A percentile compares a stretch with the other conserved stretches of the same genome.
These are phyloP conservation scores for Calonectria pauciramosa DNA, from an alignment of 2,329 filamentous ascomycete species.

Conservation along the genomic window DNA sequence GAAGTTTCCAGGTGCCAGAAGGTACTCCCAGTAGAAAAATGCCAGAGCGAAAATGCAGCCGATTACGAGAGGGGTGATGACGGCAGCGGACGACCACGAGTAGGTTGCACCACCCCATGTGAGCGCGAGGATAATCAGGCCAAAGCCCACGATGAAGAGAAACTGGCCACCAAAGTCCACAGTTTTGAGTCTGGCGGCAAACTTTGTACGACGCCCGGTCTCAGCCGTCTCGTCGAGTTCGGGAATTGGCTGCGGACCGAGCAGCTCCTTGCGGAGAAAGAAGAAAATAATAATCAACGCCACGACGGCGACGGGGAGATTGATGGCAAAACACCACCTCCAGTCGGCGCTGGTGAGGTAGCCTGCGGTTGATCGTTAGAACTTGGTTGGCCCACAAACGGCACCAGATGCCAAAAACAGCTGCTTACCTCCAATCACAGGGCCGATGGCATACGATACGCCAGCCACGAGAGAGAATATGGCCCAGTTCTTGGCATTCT, in stretches of 20 bases:
- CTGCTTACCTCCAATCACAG: constrained; percentile 67
- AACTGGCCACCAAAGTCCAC: constrained; percentile 69
- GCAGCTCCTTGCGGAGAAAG: constrained; percentile 70
- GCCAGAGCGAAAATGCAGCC: constrained; percentile 56
- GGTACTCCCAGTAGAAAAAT: constrained; percentile 67
- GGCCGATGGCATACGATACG: constrained; percentile 71
- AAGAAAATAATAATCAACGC: constrained; percentile 68
- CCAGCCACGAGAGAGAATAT: constrained; percentile 73
- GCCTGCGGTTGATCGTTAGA: constrained; percentile 42
- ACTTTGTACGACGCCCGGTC: constrained; percentile 47
- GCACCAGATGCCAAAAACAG: background rate
- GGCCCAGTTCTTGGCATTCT: constrained; percentile 74
- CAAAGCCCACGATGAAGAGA: constrained; percentile 68
- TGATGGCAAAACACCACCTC: constrained; percentile 78
- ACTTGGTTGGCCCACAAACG: background rate
- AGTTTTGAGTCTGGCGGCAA: constrained; percentile 64
- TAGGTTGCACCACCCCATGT: constrained; percentile 70
- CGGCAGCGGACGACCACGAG: constrained; percentile 62
- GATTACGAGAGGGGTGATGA: constrained; percentile 63
- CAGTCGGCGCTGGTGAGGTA: constrained; percentile 69
- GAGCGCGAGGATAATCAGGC: constrained; percentile 66
- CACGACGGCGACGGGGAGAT: constrained; percentile 67
- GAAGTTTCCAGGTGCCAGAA: constrained; percentile 63
- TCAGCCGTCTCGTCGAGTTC: constrained; percentile 58
- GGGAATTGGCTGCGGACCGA: constrained; percentile 64